Percentiles rank a stretch among this genome's conserved stretches.
Evolutionary conservation across 2,329 filamentous ascomycete species (phyloP).

Genomic region (Microthyrium microscopicum): DNA sequence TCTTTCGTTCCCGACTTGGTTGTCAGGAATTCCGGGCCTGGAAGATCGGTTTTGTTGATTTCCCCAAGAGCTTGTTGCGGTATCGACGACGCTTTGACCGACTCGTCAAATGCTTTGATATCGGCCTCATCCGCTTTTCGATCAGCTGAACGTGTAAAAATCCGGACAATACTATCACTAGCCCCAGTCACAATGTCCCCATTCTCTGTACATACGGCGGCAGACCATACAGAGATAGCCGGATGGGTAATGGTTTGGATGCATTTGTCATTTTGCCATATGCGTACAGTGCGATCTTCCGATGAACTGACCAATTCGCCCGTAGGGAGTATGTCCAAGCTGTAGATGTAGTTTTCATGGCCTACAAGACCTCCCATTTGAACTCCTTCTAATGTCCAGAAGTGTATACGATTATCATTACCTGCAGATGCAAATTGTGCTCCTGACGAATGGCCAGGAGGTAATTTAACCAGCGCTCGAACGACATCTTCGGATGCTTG

Average conservation of each 20-base stretch:
- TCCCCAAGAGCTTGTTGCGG: slow-evolving; percentile 62
- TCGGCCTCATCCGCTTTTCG: slow-evolving; percentile 53
- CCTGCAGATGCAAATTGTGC: slow-evolving; percentile 90
- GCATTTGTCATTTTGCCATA: slow-evolving; percentile 74
- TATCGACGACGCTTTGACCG: slow-evolving; percentile 69
- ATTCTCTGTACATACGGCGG: slow-evolving; percentile 64
- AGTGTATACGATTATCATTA: slow-evolving; percentile 75
- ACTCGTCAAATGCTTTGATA: slow-evolving; percentile 60
- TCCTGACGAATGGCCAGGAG: slow-evolving; percentile 56
- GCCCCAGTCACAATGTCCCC: slow-evolving; percentile 90
- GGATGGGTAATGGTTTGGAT: slow-evolving; percentile 94
- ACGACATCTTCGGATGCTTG: slow-evolving; percentile 67
- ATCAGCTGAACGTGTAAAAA: slow-evolving; percentile 61
- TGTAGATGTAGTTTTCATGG: slow-evolving; percentile 92
- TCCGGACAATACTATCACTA: slow-evolving; percentile 69
- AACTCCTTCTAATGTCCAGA: slow-evolving; percentile 71
- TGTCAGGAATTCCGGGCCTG: slow-evolving; percentile 71
- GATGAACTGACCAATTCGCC: slow-evolving; percentile 83
- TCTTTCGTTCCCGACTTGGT: slow-evolving; percentile 83
- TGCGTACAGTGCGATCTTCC: slow-evolving; percentile 80
- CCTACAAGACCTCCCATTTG: slow-evolving; percentile 64
- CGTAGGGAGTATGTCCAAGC: slow-evolving; percentile 56
- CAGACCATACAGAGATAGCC: slow-evolving; percentile 88
- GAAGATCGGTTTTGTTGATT: slow-evolving; percentile 83
- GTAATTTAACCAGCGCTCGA: slow-evolving; percentile 73